Evolutionary conservation across 768 basidiomycete genomes (phyloP), one percentile per base, ranked within the genome.

Genomic region (Rhodotorula sphaerocarpa): DNA sequence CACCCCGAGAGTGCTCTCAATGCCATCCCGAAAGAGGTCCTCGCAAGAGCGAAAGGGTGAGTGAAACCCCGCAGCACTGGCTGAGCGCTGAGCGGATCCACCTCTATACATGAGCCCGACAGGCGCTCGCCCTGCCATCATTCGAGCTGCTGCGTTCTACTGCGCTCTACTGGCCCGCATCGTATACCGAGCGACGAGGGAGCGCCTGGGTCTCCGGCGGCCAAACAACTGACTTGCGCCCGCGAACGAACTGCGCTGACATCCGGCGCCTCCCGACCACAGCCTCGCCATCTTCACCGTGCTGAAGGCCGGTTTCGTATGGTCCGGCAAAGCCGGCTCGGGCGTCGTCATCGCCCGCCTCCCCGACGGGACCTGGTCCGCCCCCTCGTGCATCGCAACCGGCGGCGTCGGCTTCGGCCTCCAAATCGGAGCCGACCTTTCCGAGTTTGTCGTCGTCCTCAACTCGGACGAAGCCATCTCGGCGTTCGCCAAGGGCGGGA

Each of bases 331-430:
- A 77, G 89, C 88, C 1, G 92, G 92, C 50, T 90, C 88, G 2
- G 92, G 92, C 20, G 75, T 93, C 66, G 88, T 97, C 76, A 86
- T 95, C 73, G 87, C 90, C 25, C 85, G 90, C 18, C 81, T 92
- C 47, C 87, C 88, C 14, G 91, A 96, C 72, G 93, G 93, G 70
- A 90, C 89, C 15, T 63, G 65, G 65, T 90, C 87, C 51, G 93
- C 93, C 1, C 93, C 93, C 5, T 90, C 88, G 28, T 96, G 92
- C 78, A 93, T 97, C 73, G 92, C 88, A 34, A 97, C 91, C 0
- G 92, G 88, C 23, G 93, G 93, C 41, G 81, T 92, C 16, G 90
- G 90, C 21, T 90, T 90, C 86, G 90, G 90, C 36, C 83, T 92
- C 46, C 93, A 97, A 76, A 89, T 93, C 59, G 92, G 92, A 51